These are phyloP conservation scores for Isabelozyma gotoi DNA, from an alignment of 805 yeast species.

Conservation along the genomic window DNA sequence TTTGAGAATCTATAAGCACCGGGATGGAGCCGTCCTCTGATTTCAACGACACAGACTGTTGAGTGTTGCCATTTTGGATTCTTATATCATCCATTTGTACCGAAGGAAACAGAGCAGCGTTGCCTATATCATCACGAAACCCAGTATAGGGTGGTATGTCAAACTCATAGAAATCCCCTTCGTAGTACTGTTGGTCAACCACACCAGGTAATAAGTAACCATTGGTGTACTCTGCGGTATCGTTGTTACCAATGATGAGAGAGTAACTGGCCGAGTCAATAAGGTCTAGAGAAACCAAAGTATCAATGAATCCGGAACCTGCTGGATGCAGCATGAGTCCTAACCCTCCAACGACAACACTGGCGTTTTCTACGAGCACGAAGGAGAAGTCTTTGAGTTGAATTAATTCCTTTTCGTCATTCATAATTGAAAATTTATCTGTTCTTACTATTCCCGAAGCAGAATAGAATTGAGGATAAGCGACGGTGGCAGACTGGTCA, in stretches of 20 bases:
- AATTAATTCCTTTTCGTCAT: conserved; percentile 10
- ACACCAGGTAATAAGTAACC: conserved; percentile 57
- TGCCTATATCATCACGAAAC: conserved; percentile 28
- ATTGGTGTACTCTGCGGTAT: conserved; percentile 5
- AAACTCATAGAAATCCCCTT: conserved; percentile 49
- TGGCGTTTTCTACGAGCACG: conserved; percentile 21
- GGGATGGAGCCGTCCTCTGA: conserved; percentile 41
- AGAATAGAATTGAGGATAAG: conserved; percentile 23
- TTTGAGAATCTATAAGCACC: conserved; percentile 59
- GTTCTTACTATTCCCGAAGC: conserved; percentile 22
- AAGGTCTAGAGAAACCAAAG: conserved; percentile 15
- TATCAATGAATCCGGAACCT: conserved; percentile 28
- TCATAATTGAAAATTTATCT: conserved; percentile 19
- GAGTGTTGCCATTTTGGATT: conserved; percentile 32
- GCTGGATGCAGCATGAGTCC: conserved; percentile 32
- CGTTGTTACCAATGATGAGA: conserved; percentile 22
- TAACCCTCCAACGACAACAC: conserved; percentile 28
- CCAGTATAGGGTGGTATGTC: conserved; percentile 50
- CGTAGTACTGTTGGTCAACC: conserved; percentile 46
- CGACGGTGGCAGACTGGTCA: conserved; percentile 17
- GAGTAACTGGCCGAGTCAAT: conserved; percentile 35
- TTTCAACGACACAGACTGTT: conserved; percentile 32
- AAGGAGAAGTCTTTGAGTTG: conserved; percentile 23
- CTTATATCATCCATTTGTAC: conserved; percentile 22
- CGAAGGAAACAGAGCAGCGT: conserved; percentile 24